Conservation (phyloP, 306 rosid species). For the Dalbergia oliveri region DNA sequence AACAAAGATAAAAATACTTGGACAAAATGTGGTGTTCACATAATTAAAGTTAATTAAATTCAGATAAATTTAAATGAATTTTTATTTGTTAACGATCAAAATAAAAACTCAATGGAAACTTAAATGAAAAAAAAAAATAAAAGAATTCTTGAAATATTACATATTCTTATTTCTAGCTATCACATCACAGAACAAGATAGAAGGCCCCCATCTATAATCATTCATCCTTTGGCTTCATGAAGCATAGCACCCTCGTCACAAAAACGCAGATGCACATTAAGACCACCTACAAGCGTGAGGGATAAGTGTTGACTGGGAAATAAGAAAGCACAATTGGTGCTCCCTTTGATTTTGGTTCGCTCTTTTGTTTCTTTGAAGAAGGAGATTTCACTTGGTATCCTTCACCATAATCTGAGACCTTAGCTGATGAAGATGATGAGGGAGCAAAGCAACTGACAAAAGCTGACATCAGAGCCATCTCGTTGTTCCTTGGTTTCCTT, state of each 20-base stretch:
- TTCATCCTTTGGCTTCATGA: too few relatives aligned
- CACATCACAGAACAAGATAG: not conserved
- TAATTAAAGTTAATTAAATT: too few relatives aligned
- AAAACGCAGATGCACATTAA: too few relatives aligned
- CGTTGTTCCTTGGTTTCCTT: not conserved
- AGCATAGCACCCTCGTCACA: too few relatives aligned
- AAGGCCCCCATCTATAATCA: not conserved
- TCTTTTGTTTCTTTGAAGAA: slow-evolving; percentile 38
- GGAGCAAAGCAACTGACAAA: slow-evolving; percentile 37
- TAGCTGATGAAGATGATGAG: not conserved
- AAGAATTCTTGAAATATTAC: not conserved
- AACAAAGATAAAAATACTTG: too few relatives aligned
- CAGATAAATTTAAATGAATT: too few relatives aligned
- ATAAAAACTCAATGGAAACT: too few relatives aligned
- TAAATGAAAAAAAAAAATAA: too few relatives aligned
- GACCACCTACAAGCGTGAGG: slow-evolving; percentile 29
- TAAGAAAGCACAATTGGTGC: slow-evolving; percentile 41
- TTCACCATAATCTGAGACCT: slow-evolving; percentile 33
- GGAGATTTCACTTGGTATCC: slow-evolving; percentile 18
- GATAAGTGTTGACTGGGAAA: slow-evolving; percentile 35
- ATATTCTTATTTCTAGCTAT: not conserved
- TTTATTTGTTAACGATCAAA: too few relatives aligned
- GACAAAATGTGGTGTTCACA: too few relatives aligned
- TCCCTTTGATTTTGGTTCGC: slow-evolving; percentile 36
- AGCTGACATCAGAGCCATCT: slow-evolving; percentile 26